Percentiles rank a stretch among this genome's conserved stretches.
phyloP scores from a whole-genome alignment of 352 stramenopile genomes.

The Pythium aristosporum region DNA sequence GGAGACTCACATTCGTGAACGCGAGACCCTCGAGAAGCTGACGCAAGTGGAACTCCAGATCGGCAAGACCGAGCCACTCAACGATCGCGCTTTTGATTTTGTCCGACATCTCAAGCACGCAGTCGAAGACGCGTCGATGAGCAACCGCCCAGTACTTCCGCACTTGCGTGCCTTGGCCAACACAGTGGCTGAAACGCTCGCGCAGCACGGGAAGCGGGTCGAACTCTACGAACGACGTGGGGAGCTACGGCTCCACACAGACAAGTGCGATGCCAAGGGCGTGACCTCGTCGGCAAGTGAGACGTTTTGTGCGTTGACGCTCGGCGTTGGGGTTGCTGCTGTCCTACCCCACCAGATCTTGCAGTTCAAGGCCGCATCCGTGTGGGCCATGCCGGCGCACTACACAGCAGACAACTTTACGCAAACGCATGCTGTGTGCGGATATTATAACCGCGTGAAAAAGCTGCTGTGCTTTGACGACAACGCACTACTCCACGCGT shows the following conservation, averaged over 20 bases:
- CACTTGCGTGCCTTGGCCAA: background rate
- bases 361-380: background rate
- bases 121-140: constrained; percentile 1
- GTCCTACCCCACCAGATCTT: background rate
- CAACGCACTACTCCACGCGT: background rate
- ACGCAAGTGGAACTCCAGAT: background rate
- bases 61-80: background rate
- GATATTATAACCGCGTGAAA: constrained; percentile 8
- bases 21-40: background rate
- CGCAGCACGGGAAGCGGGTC: background rate
- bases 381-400: background rate
- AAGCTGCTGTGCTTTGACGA: background rate
- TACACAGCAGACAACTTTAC: background rate
- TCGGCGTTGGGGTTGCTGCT: background rate
- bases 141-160: background rate
- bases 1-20: constrained; percentile 2
- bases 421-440: background rate
- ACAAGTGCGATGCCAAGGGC: background rate
- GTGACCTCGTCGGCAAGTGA: constrained; percentile 1
- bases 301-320: background rate
- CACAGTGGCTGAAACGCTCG: background rate
- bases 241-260: constrained; percentile 2
- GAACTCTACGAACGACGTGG: background rate
- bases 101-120: background rate
- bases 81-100: background rate